These are phyloP conservation scores for Leucocoprinus birnbaumii DNA, from an alignment of 768 basidiomycete species.

Conservation along the genomic window DNA sequence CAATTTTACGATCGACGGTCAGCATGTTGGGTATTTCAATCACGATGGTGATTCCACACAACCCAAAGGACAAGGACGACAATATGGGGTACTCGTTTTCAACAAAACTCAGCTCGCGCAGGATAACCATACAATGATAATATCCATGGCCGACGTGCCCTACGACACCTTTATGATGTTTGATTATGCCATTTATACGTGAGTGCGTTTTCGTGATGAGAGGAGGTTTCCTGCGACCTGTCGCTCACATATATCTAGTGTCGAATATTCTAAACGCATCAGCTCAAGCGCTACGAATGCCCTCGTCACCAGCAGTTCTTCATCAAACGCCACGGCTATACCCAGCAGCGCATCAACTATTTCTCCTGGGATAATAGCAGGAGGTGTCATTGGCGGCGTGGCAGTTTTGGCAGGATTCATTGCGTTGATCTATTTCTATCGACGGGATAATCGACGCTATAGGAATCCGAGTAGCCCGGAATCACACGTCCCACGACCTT, in stretches of 20 bases:
- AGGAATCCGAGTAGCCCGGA: not conserved
- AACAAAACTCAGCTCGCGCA: slow-evolving; percentile 13
- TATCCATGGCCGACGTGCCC: slow-evolving; percentile 8
- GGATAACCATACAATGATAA: slow-evolving; percentile 8
- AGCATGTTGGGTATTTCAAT: slow-evolving; percentile 12
- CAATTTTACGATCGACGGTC: slow-evolving; percentile 22
- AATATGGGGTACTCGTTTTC: slow-evolving; percentile 20
- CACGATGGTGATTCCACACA: slow-evolving; percentile 16
- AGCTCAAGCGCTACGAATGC: not conserved
- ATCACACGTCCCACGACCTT: not conserved
- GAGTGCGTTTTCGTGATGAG: not conserved
- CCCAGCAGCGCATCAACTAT: not conserved
- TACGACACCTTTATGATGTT: slow-evolving; percentile 15
- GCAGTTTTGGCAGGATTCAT: slow-evolving; percentile 4
- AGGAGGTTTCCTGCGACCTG: not conserved
- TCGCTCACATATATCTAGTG: not conserved
- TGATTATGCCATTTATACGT: slow-evolving; percentile 18
- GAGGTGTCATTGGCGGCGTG: slow-evolving; percentile 7
- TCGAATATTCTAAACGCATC: not conserved
- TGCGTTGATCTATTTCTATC: slow-evolving; percentile 4
- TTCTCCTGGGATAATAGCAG: slow-evolving; percentile 4
- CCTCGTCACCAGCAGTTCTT: not conserved
- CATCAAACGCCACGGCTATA: not conserved
- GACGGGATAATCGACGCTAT: slow-evolving; percentile 1
- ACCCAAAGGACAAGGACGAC: not conserved